A percentile compares a stretch with the other conserved stretches of the same genome.
Evolutionary conservation across 2,329 filamentous ascomycete genomes (phyloP).

Genomic region (Xylariales sp.): DNA sequence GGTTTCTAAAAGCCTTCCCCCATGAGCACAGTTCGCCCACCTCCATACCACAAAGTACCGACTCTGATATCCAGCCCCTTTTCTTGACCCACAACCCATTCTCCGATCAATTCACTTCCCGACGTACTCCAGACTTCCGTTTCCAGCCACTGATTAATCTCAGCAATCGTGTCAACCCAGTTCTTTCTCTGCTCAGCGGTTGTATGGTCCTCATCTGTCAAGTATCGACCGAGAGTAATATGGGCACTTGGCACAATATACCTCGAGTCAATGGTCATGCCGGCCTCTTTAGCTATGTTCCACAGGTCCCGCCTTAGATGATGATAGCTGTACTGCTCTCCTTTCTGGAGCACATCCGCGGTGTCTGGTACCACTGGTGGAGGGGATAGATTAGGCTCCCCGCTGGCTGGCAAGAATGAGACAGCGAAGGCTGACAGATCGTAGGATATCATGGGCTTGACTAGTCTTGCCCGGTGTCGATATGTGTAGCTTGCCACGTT

Average conservation of each 20-base stretch:
- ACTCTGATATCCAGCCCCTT: constrained; percentile 71
- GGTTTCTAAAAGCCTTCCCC: constrained; percentile 60
- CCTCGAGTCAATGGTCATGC: constrained; percentile 67
- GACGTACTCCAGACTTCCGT: constrained; percentile 62
- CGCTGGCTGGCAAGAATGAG: constrained; percentile 77
- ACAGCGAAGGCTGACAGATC: constrained; percentile 82
- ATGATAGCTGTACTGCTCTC: constrained; percentile 79
- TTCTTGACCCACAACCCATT: constrained; percentile 87
- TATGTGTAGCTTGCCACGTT: constrained; percentile 62
- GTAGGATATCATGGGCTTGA: constrained; percentile 79
- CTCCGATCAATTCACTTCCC: constrained; percentile 46
- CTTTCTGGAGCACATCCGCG: constrained; percentile 33
- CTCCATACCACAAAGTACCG: constrained; percentile 83
- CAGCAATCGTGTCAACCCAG: constrained; percentile 69
- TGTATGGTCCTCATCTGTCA: constrained; percentile 61
- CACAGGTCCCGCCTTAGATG: constrained; percentile 81
- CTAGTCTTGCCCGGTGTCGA: constrained; percentile 65
- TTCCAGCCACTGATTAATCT: constrained; percentile 71
- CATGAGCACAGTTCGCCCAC: constrained; percentile 63
- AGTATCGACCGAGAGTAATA: constrained; percentile 79
- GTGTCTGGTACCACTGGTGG: constrained; percentile 32
- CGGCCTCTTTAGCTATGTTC: constrained; percentile 52
- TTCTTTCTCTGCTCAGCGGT: constrained; percentile 51
- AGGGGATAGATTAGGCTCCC: constrained; percentile 45
- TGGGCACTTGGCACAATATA: constrained; percentile 90